These are phyloP conservation scores for Sclerotinia spermophila DNA, from an alignment of 2,329 filamentous ascomycete genomes.

Conservation along the genomic window DNA sequence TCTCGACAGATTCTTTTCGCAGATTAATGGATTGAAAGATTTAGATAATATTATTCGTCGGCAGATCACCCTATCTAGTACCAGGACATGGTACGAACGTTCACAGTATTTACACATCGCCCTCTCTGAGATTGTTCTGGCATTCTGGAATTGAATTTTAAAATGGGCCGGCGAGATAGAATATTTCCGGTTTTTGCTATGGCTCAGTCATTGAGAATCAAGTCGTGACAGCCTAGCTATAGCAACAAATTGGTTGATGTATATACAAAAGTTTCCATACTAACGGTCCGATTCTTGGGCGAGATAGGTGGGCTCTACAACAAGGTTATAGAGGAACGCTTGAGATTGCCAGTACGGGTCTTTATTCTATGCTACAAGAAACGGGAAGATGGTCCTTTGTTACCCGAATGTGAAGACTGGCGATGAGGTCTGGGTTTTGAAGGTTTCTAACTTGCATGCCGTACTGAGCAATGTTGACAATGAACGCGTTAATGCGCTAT, in stretches of 20 bases:
- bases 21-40: background rate
- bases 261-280: background rate
- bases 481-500: background rate
- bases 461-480: background rate
- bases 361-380: background rate
- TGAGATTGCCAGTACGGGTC: background rate
- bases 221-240: background rate
- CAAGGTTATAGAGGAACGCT: background rate
- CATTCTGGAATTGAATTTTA: background rate
- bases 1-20: background rate
- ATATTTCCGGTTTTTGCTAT: background rate
- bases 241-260: background rate
- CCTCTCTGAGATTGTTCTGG: background rate
- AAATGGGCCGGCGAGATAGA: background rate
- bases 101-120: background rate
- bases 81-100: background rate
- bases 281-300: background rate
- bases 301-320: background rate
- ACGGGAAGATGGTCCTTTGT: background rate
- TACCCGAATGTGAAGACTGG: background rate
- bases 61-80: background rate
- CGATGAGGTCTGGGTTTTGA: background rate
- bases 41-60: background rate
- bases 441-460: too few species aligned
- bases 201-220: background rate